Conservation (phyloP, 73 alveolate species). For the Symbiodinium pilosum region DNA sequence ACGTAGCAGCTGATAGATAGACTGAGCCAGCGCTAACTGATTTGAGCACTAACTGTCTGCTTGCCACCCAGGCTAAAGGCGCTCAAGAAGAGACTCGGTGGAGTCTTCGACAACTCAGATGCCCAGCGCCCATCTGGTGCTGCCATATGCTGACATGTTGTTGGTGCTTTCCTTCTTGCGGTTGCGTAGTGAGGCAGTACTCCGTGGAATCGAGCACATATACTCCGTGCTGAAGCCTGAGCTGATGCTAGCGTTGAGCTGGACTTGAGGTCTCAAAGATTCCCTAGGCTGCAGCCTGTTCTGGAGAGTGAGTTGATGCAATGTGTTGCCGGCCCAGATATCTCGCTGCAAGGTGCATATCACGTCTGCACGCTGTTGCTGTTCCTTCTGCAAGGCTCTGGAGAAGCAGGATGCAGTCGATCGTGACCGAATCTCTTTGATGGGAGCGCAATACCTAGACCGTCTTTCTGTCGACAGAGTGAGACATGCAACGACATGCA, state of each 20-base stretch:
- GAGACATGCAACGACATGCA: not conserved
- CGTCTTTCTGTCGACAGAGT: not conserved
- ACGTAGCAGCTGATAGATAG: too few species aligned
- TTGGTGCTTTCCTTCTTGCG: not conserved
- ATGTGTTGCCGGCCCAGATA: constrained; percentile 9
- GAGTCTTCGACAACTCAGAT: constrained; percentile 88
- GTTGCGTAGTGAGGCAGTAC: constrained; percentile 32
- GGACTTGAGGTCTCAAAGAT: not conserved
- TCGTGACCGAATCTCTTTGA: constrained; percentile 56
- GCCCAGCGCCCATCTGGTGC: not conserved
- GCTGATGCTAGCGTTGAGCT: not conserved
- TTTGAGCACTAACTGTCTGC: too few species aligned
- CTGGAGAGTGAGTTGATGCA: constrained; percentile 94
- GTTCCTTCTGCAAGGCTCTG: constrained; percentile 16
- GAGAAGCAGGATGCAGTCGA: constrained; percentile 91
- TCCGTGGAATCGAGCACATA: constrained; percentile 78
- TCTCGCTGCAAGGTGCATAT: not conserved
- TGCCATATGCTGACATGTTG: too few species aligned
- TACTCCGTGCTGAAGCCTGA: constrained; percentile 36
- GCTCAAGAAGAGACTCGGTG: constrained; percentile 73
- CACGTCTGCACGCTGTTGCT: too few species aligned
- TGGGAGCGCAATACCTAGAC: constrained; percentile 26
- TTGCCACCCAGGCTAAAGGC: constrained; percentile 62
- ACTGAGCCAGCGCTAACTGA: too few species aligned
- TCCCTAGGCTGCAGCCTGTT: constrained; percentile 41